Base-by-base conservation (phyloP, 1,284 basidiomycete species). In the Cronartium ribicola region DNA sequence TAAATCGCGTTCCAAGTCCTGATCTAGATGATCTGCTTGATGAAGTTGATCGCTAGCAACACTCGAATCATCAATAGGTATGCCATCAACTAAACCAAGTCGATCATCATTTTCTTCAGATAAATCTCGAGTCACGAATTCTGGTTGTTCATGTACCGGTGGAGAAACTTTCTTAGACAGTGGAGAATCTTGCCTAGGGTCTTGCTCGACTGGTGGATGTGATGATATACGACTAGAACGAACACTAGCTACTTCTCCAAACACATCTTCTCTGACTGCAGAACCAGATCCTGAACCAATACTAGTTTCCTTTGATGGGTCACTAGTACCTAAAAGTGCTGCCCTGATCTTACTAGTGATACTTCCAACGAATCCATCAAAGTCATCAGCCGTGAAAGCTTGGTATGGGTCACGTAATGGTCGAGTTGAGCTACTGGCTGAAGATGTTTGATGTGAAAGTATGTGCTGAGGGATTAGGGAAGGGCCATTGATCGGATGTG, bases 391-490 rank as follows among this genome's bases (percentile, higher is more conserved):
- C 37, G 70, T 65, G 36, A 73, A 73, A n/a, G 51, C 63, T 43
- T 73, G 64, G 63, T 60, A 73, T 22, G 70, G 70, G 48, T 73
- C 55, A 48, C 64, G 40, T 43, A 55, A 55, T n/a, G 70, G 62
- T 29, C 70, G 70, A 44, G 48, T 73, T n/a, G 65, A 63, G 14
- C 63, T 62, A 20, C 7, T 51, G 8, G 69, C 46, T 41, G 70
- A 73, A 8, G 70, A 63, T 17, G 70, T 66, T 55, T 41, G 44
- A 7, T 62, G 59, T 22, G 64, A 65, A 22, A 73, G 40, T n/a
- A 73, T 55, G 13, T 73, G 70, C 55, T 73, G 70, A 44, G 70
- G 70, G 63, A 73, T 60, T n/a, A 73, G 70, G 7, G 70, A 73
- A 29, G 44, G 64, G 46, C 70, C 70, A 40, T 73, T 73, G 20